These are phyloP conservation scores for Aspergillus sp. DNA, from an alignment of 2,329 filamentous ascomycete species.

Conservation along the genomic window DNA sequence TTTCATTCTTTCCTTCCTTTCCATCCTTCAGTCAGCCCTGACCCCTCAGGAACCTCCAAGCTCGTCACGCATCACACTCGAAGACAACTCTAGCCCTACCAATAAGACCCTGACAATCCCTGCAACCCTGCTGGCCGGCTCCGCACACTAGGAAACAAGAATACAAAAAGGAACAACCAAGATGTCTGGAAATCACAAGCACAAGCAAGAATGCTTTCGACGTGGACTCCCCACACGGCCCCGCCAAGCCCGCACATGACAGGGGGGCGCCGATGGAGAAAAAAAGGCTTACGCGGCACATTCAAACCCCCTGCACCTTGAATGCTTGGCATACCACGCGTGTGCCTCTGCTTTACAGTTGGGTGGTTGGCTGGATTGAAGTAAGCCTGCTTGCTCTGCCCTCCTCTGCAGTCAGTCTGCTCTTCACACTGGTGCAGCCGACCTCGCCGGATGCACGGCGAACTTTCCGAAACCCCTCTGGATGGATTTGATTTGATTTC, in stretches of 20 bases:
- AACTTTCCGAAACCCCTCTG: neutral
- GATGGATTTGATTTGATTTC: neutral
- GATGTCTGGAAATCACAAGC: neutral
- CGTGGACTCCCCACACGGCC: constrained; percentile 13
- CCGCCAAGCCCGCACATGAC: constrained; percentile 24
- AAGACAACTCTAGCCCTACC: neutral
- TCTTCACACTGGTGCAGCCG: neutral
- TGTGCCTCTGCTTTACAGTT: neutral
- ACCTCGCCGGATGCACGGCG: neutral
- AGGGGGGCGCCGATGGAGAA: constrained; percentile 21
- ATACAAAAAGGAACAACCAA: neutral
- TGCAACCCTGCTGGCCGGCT: neutral
- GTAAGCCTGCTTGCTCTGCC: too few species aligned
- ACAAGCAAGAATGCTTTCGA: neutral
- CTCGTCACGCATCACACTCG: neutral
- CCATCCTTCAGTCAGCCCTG: neutral
- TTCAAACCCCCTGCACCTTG: constrained; percentile 11
- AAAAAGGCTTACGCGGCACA: constrained; percentile 25
- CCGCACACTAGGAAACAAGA: neutral
- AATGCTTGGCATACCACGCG: constrained; percentile 16
- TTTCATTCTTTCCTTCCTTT: neutral
- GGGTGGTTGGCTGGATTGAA: too few species aligned
- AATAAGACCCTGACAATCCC: constrained; percentile 6
- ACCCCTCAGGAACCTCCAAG: neutral
- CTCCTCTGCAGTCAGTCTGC: neutral